Evolutionary conservation across 768 basidiomycete species (phyloP), one percentile per base, ranked within the genome.

Genomic region (Lactifluus rugatus): DNA sequence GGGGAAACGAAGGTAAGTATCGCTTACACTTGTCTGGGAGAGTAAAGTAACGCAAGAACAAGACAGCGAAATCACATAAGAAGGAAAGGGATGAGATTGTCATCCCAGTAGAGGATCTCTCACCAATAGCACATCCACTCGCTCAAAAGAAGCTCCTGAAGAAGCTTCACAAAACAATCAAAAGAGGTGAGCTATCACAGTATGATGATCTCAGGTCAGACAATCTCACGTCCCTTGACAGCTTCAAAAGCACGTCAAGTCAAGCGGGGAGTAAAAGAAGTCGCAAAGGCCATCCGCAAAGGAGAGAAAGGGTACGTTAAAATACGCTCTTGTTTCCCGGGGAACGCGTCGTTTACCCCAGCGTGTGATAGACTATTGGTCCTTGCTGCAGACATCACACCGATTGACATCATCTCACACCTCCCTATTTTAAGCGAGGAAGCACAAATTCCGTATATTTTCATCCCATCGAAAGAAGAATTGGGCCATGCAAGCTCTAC

Each of bases 321-420:
- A 32, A 21, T 42, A 41, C 47, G 48, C 34, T 47, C 34, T 48
- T 39, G 3, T 17, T 3, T 34, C 17, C 21, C 14, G 17, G 16
- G 36, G 19, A 37, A 26, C 17, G 10, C 23, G 19, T 17, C 9
- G 25, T 58, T 45, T 21, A 42, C 52, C 44, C 54, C n/a, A 34
- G 56, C 52, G 7, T 19, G 31, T 32, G 14, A 2, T 64, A 94
- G 93, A 21, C 75, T 99, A 34, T 81, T 99, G 31, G 75, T 99
- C 57, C 83, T 99, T 58, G 96, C 96, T 4, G 93, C 88, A 39
- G 95, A 98, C 72, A 98, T 98, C 70, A 95, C 90, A 60, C 96
- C 96, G 11, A 87, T 98, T 67, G 96, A 99, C 74, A 96, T 99
- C 65, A 93, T 98, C 66, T 94, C 94, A 34, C 96, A 98, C 74